phyloP scores from a whole-genome alignment of 805 yeast species.

The Candida gorgasii region DNA sequence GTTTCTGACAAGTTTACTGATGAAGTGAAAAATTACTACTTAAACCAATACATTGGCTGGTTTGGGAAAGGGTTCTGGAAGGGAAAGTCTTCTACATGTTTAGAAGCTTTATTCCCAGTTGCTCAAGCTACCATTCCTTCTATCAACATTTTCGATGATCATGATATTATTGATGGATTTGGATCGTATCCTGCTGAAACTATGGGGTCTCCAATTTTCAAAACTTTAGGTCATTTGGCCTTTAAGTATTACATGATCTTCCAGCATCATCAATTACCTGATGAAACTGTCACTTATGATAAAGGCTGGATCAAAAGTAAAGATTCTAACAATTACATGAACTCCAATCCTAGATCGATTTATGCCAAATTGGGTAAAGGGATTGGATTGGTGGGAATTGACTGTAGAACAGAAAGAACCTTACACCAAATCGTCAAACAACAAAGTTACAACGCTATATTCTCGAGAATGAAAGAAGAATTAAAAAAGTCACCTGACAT shows the following conservation, averaged over 20 bases:
- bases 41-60: conserved; percentile 80
- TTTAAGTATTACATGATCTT: conserved; percentile 86
- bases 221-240: conserved; percentile 74
- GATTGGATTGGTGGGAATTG: conserved; percentile 75
- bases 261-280: conserved; percentile 75
- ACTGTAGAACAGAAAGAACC: conserved; percentile 90
- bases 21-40: conserved; percentile 66
- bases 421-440: conserved; percentile 54
- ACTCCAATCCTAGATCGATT: conserved; percentile 63
- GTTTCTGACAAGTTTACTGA: conserved; percentile 48
- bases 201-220: conserved; percentile 69
- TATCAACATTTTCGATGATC: conserved; percentile 88
- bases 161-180: conserved; percentile 94
- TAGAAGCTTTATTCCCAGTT: conserved; percentile 66
- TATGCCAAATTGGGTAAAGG: conserved; percentile 74
- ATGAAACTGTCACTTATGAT: conserved; percentile 38
- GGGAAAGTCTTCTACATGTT: conserved; percentile 65
- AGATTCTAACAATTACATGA: conserved; percentile 66
- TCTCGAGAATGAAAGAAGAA: conserved; percentile 60
- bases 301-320: conserved; percentile 54
- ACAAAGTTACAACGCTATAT: conserved; percentile 60
- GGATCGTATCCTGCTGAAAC: conserved; percentile 83
- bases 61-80: conserved; percentile 88
- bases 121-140: conserved; percentile 85
- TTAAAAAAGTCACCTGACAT: conserved; percentile 50